Evolutionary conservation across 495 filamentous ascomycete species (phyloP), one percentile per base, ranked within the genome.

Genomic region (Aspergillus asperescens): DNA sequence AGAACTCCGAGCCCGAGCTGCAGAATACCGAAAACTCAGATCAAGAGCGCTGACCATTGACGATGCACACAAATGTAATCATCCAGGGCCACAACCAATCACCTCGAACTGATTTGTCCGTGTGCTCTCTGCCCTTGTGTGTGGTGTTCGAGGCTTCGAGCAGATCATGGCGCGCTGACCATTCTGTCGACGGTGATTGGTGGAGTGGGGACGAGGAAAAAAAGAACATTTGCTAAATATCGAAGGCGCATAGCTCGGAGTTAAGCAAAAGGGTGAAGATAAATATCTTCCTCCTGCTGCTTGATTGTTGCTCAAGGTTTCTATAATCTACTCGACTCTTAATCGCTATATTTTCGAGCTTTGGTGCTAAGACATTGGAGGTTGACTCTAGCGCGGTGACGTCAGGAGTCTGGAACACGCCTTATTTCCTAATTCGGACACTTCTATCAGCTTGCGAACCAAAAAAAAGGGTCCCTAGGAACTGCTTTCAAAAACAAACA

Each of bases 141-240:
- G n/a, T n/a, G n/a, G n/a, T 12, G 19, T 23, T 31, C 18, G 12
- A 15, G 40, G n/a, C n/a, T 23, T 18, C 6, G 18, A 35, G 25
- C 24, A 40, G 51, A 54, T 47, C 29, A 13, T n/a, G 24, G 31
- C 31, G 12, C 16, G 50, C 41, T 54, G 42, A 47, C 42, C 3
- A 40, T 54, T 41, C 6, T 10, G 1, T 19, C 23, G 6, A 25
- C 23, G 16, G n/a, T 54, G 42, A 54, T 54, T 54, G 51, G 51
- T 2, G 7, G 18, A 47, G 34, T 5, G 16, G 42, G 25, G 28
- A 32, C 31, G 23, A 18, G 23, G 28, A 29, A 23, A 49, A 39
- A 49, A 49, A 49, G 27, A 45, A 29, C 19, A 49, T 10, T 18
- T 8, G 20, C 23, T 25, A 42, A 29, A 32, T 28, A 16, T 19